A percentile compares a stretch with the other conserved stretches of the same genome.
These are phyloP conservation scores for Malassezia caprae DNA, from an alignment of 1,284 basidiomycete species.

Conservation along the genomic window DNA sequence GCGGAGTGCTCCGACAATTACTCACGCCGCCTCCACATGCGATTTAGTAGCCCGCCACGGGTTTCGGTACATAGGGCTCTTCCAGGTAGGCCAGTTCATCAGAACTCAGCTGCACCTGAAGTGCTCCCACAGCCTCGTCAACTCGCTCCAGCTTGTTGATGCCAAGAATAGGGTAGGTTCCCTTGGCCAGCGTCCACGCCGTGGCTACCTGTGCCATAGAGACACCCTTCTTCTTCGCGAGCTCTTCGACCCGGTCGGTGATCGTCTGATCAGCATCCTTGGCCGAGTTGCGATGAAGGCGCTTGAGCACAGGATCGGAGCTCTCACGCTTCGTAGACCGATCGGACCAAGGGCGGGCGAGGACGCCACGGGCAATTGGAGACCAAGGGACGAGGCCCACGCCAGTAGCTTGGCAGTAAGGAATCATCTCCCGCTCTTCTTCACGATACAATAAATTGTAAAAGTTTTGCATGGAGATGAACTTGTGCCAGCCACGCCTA, in stretches of 20 bases:
- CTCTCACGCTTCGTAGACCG: neutral
- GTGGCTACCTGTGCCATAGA: conserved; percentile 51
- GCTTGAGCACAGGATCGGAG: neutral
- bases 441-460: conserved; percentile 58
- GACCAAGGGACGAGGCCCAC: conserved; percentile 52
- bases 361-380: conserved; percentile 50
- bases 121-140: conserved; percentile 8
- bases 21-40: neutral
- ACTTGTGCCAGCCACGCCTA: conserved; percentile 24
- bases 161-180: conserved; percentile 10
- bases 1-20: neutral
- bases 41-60: conserved; percentile 5
- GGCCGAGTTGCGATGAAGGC: neutral
- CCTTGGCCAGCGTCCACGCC: conserved; percentile 42
- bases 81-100: conserved; percentile 10
- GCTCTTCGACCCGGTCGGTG: conserved; percentile 48
- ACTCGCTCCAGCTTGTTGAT: conserved; percentile 13
- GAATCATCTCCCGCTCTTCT: conserved; percentile 62
- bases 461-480: conserved; percentile 60
- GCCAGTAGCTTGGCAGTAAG: conserved; percentile 53
- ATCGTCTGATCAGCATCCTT: conserved; percentile 13
- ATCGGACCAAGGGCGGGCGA: conserved; percentile 43
- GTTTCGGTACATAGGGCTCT: conserved; percentile 10
- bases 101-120: neutral
- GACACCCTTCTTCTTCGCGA: conserved; percentile 47